phyloP scores from a whole-genome alignment of 805 yeast species.

The Metschnikowia sp. region DNA sequence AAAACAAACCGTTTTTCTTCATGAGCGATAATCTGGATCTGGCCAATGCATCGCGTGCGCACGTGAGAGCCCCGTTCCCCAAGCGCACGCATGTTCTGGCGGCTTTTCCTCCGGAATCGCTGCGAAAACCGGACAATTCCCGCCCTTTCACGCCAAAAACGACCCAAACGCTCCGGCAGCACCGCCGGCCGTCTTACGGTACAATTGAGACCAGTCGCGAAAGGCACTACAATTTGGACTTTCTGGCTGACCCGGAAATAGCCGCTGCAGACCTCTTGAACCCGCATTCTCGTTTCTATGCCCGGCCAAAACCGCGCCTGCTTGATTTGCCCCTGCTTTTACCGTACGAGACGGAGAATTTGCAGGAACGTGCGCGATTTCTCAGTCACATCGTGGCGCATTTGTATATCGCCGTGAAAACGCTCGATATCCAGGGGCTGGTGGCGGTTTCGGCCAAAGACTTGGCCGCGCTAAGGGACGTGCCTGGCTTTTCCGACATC shows the following conservation, averaged over 20 bases:
- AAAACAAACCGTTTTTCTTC: too few relatives aligned
- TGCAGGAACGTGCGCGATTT: conserved; percentile 66
- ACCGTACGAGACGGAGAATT: conserved; percentile 74
- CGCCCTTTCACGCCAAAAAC: conserved; percentile 26
- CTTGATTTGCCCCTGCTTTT: conserved; percentile 43
- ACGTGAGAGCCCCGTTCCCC: not conserved
- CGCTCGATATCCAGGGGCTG: conserved; percentile 71
- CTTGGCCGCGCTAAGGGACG: conserved; percentile 43
- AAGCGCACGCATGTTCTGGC: conserved; percentile 1
- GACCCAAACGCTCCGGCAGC: conserved; percentile 8
- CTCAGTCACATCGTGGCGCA: conserved; percentile 77
- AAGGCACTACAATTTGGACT: conserved; percentile 48
- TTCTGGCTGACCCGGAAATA: conserved; percentile 41
- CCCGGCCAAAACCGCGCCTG: conserved; percentile 40
- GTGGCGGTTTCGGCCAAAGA: conserved; percentile 67
- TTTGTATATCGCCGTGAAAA: conserved; percentile 70
- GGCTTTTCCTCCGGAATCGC: not conserved
- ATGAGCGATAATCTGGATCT: too few relatives aligned
- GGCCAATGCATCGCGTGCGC: not conserved
- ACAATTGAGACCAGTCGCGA: conserved; percentile 29
- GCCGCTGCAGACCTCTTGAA: conserved; percentile 28
- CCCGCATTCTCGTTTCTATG: conserved; percentile 34
- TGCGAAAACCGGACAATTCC: not conserved
- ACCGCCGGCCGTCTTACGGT: conserved; percentile 31
- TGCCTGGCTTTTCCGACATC: conserved; percentile 30